phyloP scores from a whole-genome alignment of 2,329 filamentous ascomycete species.

The Botrytis pseudocinerea region DNA sequence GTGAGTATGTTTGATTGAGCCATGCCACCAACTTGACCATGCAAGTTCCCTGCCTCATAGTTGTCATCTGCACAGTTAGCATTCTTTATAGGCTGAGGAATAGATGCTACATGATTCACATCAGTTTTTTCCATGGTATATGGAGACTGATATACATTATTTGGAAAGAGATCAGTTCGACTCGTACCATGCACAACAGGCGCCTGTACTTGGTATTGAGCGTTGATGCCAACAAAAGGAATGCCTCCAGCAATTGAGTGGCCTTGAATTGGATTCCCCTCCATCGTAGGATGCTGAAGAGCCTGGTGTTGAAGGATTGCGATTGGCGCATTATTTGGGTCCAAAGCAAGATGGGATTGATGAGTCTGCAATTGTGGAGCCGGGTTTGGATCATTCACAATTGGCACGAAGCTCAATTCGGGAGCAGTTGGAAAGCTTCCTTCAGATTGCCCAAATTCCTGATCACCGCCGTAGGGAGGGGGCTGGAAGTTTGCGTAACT shows the following conservation, averaged over 20 bases:
- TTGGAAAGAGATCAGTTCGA: too few relatives aligned
- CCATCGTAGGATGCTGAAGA: neutral
- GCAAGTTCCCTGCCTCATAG: accelerated
- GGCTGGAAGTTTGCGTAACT: too few relatives aligned
- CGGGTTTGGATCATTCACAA: accelerated
- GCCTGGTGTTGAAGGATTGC: accelerated
- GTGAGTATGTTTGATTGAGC: too few relatives aligned
- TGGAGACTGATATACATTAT: neutral
- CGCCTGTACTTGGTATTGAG: neutral
- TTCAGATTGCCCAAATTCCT: too few relatives aligned
- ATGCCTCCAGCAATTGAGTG: too few relatives aligned
- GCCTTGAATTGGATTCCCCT: too few relatives aligned
- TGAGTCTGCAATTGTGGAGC: neutral
- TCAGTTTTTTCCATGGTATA: accelerated
- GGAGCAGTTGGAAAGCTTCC: neutral
- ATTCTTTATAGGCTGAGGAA: too few relatives aligned
- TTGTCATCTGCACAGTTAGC: neutral
- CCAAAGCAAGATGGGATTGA: neutral
- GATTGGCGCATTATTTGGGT: neutral
- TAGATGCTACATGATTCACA: too few relatives aligned
- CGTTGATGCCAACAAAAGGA: too few relatives aligned
- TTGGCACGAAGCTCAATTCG: accelerated
- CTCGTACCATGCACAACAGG: too few relatives aligned
- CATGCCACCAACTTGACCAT: neutral
- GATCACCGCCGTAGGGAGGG: too few relatives aligned